Base-by-base conservation (phyloP, 164 flowering plant species). In the Nelumbo lutea region DNA sequence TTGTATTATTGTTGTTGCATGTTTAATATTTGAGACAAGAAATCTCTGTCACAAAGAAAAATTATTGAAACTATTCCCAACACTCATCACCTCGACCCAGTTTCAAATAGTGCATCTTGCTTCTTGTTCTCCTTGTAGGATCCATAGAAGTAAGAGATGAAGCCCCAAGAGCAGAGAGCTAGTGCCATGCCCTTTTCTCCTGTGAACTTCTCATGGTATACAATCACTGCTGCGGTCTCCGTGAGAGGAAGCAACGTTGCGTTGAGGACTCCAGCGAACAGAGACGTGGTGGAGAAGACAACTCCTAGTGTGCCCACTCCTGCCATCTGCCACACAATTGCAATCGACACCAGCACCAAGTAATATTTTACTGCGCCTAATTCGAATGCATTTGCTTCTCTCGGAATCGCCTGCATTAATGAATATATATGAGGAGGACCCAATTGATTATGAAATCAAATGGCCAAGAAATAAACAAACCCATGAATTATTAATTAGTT, bases 361-460 rank as follows among this genome's bases (percentile, higher is more conserved):
- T 52, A 70, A 45, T 70, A 70, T n/a, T 5, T 62, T n/a, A 43
- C 50, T 43, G 53, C 60, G 14, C 72, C 72, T 2, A 70, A 61
- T 42, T 53, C 72, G 55, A 51, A 51, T 14, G 9, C 55, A 51
- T 14, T 51, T 4, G 55, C 55, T 51, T 51, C 55, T 51, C 55
- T 51, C 55, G 55, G 55, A 3, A 51, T 51, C 13, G 55, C 55
- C 55, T 51, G 55, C 4, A 51, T 51, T 48, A 9, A 48, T 5
- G 9, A 9, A 48, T 48, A 48, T 14, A 3, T 9, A 51, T 51
- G 2, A 51, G 6, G 13, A 51, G 27, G 27, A 27, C 27, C 27
- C 27, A 27, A 27, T 27, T 27, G 27, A 27, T 27, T 27, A 27
- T 27, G 27, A 27, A 27, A 27, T 27, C 27, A 27, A 27, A 27